Conservation (phyloP, 768 basidiomycete genomes). For the Jaapia argillacea region DNA sequence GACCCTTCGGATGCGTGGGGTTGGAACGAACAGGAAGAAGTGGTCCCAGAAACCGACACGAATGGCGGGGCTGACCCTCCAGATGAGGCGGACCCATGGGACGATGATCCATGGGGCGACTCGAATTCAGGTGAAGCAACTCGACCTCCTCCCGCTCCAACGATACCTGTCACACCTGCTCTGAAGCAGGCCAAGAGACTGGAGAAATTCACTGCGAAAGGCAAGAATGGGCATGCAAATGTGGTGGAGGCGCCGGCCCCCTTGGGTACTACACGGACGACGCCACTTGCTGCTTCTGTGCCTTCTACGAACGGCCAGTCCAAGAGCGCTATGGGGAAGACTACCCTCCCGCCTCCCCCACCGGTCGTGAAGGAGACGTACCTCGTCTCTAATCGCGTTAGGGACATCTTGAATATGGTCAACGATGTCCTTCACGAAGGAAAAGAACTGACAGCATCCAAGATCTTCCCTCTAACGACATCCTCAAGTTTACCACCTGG, state of each 20-base stretch:
- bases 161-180: slow-evolving; percentile 15
- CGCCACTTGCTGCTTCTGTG: slow-evolving; percentile 13
- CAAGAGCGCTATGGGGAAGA: background rate
- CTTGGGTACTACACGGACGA: too few relatives aligned
- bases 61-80: slow-evolving; percentile 14
- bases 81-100: slow-evolving; percentile 41
- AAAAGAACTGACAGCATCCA: slow-evolving; percentile 47
- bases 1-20: slow-evolving; percentile 65
- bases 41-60: slow-evolving; percentile 18
- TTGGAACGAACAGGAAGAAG: slow-evolving; percentile 51
- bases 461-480: slow-evolving; percentile 31
- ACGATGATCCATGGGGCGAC: slow-evolving; percentile 62
- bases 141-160: slow-evolving; percentile 18
- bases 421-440: slow-evolving; percentile 61
- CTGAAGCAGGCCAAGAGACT: slow-evolving; percentile 49
- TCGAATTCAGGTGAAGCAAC: slow-evolving; percentile 17
- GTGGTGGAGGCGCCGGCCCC: slow-evolving; percentile 7
- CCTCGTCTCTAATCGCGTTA: slow-evolving; percentile 46
- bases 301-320: slow-evolving; percentile 12
- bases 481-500: slow-evolving; percentile 32
- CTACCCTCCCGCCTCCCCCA: too few relatives aligned
- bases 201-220: slow-evolving; percentile 45
- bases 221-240: slow-evolving; percentile 31
- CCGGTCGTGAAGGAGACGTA: slow-evolving; percentile 42
- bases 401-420: slow-evolving; percentile 42